Base-by-base conservation (phyloP, 257 asterid species). In the Eucommia ulmoides region DNA sequence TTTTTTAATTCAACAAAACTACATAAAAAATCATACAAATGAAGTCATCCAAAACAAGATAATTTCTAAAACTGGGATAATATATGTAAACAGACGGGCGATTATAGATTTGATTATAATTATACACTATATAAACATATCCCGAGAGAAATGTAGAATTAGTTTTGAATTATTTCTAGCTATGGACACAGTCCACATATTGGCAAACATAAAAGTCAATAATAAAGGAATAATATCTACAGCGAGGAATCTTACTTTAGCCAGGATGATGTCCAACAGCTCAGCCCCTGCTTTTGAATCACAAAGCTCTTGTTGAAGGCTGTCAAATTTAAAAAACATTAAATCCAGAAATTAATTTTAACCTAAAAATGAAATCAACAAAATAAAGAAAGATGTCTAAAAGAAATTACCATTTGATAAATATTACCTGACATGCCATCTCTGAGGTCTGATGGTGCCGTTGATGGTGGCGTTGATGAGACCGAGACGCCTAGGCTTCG, bases 251-350 rank as follows among this genome's bases (percentile, higher is more conserved):
- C n/a, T 2, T 42, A 81, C 95, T 93, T 88, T 81, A 3, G 94
- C 65, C 15, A 81, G 86, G 58, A 88, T 81, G 66, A 88, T 75
- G 64, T 84, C 95, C 70, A 88, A 65, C 15, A 88, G 68, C 21
- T 88, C 97, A 70, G 80, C 76, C 54, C 87, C 97, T 61, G 95
- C 93, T 61, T 75, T 75, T 8, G 84, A 76, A 56, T 88, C 95
- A 68, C 61, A 69, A 23, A 71, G 68, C 58, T 88, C 97, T 58
- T 69, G 94, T 51, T 81, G 97, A 64, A 82, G 75, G 67, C 94
- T 87, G 72, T 11, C 19, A 42, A 7, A 16, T 16, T 6, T 2
- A 35, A 33, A 25, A 22, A 20, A 22, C 8, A 41, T 8, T 33
- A 41, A 17, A 23, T 35, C 1, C 1, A 1, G 14, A 45, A 22